Conservation (phyloP, 129 eudicot species). For the Flaveria bidentis region DNA sequence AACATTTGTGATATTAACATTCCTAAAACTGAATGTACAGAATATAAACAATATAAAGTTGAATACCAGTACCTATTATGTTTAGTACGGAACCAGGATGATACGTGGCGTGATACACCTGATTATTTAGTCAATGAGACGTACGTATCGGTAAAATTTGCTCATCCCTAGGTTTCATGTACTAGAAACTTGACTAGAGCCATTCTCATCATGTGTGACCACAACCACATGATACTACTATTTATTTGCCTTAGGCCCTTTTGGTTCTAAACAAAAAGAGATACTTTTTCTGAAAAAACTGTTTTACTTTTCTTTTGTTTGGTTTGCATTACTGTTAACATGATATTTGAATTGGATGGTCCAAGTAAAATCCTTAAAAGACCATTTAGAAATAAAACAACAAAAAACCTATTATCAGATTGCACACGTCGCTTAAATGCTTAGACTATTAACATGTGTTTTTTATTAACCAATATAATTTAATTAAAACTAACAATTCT, state of each 20-base stretch:
- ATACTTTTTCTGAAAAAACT: background rate
- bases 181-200: slow-evolving; percentile 10
- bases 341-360: background rate
- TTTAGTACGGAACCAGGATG: no score
- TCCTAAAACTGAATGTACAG: no score
- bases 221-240: slow-evolving; percentile 21
- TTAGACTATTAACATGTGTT: no score
- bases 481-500: no score
- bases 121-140: no score
- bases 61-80: no score
- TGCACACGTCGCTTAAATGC: background rate
- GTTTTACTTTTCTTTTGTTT: no score
- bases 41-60: no score
- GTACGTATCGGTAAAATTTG: no score
- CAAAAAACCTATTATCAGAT: background rate
- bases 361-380: background rate
- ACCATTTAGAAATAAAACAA: background rate
- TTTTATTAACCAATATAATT: no score
- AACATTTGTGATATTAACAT: no score
- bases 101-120: no score
- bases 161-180: background rate
- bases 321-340: background rate
- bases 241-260: slow-evolving; percentile 16
- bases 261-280: slow-evolving; percentile 19
- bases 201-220: background rate